A percentile compares a stretch with the other conserved stretches of the same genome.
Evolutionary conservation across 768 basidiomycete genomes (phyloP).

Genomic region (Glaciozyma antarctica): DNA sequence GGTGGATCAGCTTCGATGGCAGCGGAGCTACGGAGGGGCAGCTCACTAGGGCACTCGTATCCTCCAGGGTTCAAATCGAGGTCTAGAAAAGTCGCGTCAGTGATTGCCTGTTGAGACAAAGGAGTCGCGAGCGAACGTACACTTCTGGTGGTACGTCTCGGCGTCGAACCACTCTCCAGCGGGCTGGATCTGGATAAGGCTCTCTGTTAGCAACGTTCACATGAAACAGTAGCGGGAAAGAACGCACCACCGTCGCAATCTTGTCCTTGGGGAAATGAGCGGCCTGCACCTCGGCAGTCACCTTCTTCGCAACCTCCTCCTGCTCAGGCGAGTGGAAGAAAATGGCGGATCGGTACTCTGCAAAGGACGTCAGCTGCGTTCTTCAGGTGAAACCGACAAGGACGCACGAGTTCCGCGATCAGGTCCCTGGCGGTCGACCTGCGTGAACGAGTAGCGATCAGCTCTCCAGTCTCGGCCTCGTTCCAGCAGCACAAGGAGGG

Average conservation of each 20-base stretch:
- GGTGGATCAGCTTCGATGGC: neutral
- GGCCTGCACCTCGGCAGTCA: constrained; percentile 72
- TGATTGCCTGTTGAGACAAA: too few species aligned
- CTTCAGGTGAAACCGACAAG: too few species aligned
- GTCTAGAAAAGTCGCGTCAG: too few species aligned
- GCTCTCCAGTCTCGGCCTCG: neutral
- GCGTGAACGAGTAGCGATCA: neutral
- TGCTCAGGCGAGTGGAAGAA: constrained; percentile 72
- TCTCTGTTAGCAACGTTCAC: neutral
- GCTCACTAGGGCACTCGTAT: too few species aligned
- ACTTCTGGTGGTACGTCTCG: constrained; percentile 53
- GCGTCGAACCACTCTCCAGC: constrained; percentile 63
- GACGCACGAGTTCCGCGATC: constrained; percentile 20
- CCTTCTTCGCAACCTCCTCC: constrained; percentile 56
- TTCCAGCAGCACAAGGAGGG: neutral
- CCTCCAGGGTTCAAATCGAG: too few species aligned
- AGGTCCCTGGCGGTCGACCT: constrained; percentile 32
- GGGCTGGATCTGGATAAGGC: constrained; percentile 44
- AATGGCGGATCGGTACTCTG: constrained; percentile 90
- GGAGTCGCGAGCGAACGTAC: constrained; percentile 3
- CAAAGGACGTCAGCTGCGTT: neutral
- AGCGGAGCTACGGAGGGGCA: neutral
- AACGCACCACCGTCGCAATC: constrained; percentile 56
- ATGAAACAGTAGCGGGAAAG: too few species aligned
- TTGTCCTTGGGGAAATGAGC: constrained; percentile 66